These are phyloP conservation scores for Cyberlindnera saturnus DNA, from an alignment of 805 yeast genomes.

Conservation along the genomic window DNA sequence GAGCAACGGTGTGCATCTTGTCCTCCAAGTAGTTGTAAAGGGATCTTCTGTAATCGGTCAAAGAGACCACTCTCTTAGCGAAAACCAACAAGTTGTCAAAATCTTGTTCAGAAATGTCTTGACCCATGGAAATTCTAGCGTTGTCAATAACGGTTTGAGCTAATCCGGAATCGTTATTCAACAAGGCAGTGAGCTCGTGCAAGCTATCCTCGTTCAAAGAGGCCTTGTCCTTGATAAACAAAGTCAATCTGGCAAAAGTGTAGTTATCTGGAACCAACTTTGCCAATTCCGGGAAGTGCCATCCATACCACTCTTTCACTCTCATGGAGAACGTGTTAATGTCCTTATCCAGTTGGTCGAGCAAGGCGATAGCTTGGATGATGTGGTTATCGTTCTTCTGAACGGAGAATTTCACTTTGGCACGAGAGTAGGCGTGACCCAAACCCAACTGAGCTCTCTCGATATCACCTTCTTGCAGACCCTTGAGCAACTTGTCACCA, in stretches of 20 bases:
- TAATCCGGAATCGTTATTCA: constrained; percentile 82
- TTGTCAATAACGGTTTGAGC: constrained; percentile 91
- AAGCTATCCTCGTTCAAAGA: constrained; percentile 72
- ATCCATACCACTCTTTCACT: constrained; percentile 99
- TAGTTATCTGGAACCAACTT: constrained; percentile 97
- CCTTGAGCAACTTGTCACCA: constrained; percentile 83
- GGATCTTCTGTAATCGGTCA: constrained; percentile 83
- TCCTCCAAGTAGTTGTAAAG: constrained; percentile 83
- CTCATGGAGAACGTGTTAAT: constrained; percentile 98
- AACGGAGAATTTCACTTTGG: constrained; percentile 97
- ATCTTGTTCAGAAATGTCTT: constrained; percentile 91
- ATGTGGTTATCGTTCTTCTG: constrained; percentile 99
- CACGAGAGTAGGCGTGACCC: constrained; percentile 98
- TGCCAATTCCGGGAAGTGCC: constrained; percentile 98
- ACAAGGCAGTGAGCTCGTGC: constrained; percentile 81
- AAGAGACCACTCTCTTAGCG: constrained; percentile 88
- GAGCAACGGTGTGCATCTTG: constrained; percentile 97
- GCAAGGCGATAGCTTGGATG: constrained; percentile 94
- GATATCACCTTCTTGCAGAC: constrained; percentile 88
- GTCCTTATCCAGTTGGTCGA: constrained; percentile 96
- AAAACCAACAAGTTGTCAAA: constrained; percentile 86
- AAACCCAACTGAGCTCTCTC: constrained; percentile 98
- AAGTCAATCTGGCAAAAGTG: constrained; percentile 86
- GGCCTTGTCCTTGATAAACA: constrained; percentile 82
- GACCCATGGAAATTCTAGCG: constrained; percentile 98